These are phyloP conservation scores for Diaporthe humulicola DNA, from an alignment of 2,329 filamentous ascomycete species.

Conservation along the genomic window DNA sequence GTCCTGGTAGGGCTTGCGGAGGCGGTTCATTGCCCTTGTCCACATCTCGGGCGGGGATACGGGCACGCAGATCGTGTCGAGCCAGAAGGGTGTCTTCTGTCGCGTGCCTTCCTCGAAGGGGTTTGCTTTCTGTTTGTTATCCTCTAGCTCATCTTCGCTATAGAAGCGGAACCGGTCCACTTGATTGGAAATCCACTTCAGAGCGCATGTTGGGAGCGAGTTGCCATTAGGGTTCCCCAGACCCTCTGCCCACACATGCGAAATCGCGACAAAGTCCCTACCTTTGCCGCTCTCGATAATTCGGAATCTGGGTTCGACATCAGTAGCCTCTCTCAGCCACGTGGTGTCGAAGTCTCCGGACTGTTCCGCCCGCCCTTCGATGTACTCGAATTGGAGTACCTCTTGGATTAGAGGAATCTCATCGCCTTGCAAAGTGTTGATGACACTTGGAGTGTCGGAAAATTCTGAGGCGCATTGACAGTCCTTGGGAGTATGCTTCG, in stretches of 20 bases:
- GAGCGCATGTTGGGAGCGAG: constrained; percentile 6
- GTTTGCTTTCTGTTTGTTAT: not conserved
- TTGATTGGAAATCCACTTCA: not conserved
- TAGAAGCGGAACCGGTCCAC: not conserved
- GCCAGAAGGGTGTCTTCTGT: not conserved
- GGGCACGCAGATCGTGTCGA: constrained; percentile 15
- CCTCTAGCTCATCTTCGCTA: not conserved
- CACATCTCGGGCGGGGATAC: not conserved
- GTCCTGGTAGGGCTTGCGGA: constrained; percentile 10
- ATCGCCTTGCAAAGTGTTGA: not conserved
- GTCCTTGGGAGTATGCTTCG: not conserved
- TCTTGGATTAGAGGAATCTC: not conserved
- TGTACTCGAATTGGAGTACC: not conserved
- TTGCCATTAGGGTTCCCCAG: constrained; percentile 12
- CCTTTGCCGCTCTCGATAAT: not conserved
- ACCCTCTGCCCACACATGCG: constrained; percentile 21
- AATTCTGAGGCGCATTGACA: not conserved
- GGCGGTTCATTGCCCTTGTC: not conserved
- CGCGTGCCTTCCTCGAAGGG: too few species aligned
- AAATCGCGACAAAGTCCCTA: not conserved
- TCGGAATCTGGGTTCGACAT: not conserved
- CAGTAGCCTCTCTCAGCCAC: not conserved
- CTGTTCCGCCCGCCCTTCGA: not conserved
- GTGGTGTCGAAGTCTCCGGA: not conserved
- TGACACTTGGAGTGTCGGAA: not conserved